Evolutionary conservation across 208 protist genomes (phyloP), one percentile per base, ranked within the genome.

Genomic region (Crithidia thermophila): DNA sequence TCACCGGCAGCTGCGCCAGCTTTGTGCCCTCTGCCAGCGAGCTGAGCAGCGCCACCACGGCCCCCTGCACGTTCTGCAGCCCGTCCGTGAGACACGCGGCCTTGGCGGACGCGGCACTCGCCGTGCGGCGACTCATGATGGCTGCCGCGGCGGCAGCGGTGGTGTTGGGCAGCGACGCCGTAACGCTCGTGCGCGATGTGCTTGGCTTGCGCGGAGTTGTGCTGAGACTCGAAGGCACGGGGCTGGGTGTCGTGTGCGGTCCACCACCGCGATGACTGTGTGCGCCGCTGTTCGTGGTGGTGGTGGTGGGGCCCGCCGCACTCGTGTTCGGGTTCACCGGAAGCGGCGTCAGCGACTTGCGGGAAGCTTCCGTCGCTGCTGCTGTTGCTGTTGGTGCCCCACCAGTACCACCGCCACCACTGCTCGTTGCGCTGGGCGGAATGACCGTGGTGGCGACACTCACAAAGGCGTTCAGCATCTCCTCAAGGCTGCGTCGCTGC

Each of bases 381-480:
- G 53, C 37, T 52, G 33, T n/a, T 66, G 42, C 20, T 50, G 53
- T 5, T 61, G 39, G 14, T 53, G 43, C 20, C 30, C 27, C 23
- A 11, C 25, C 18, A 6, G 36, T 16, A 4, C n/a, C n/a, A 8
- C 11, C 14, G 18, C 6, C 45, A 20, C 4, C 30, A 31, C 25
- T 50, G 31, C 4, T 33, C 45, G 2, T 31, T 1, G 13, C 25
- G 25, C 16, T 25, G 16, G 56, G 28, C 34, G 21, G 16, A 30
- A 69, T 49, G 13, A 53, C 63, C 30, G 57, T 46, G 25, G 45
- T 5, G 37, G 57, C 57, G 45, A 64, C 30, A 4, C 16, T 34
- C 28, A 74, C 14, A 62, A 94, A 94, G 16, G 72, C 39, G 13
- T 76, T 25, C 20, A 94, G 40, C 25, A 75, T 59, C 14, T 79